Base-by-base conservation (phyloP, 805 yeast species). In the Maudiozyma serrabonitensis region DNA sequence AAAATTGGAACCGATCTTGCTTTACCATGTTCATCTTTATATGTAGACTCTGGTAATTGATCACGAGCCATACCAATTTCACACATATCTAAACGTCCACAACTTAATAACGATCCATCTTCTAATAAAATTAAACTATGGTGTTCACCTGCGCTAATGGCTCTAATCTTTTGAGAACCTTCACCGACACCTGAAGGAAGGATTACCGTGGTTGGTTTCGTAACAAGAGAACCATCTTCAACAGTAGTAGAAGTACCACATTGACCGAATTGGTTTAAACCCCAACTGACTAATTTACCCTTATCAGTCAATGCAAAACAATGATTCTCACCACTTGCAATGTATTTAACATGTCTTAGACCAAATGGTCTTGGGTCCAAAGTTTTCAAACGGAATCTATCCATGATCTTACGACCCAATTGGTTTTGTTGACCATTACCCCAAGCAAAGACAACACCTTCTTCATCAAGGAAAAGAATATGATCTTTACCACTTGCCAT, bases 391-490 rank as follows among this genome's bases (percentile, higher is more conserved):
- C 85, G 76, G 56, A 82, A 87, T 69, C 87, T 86, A 69, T 80
- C 97, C 68, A 82, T 62, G 23, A 90, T 80, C 60, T 82, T 82
- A 61, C 96, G 79, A 21, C 98, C 99, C 56, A 93, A 74, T 70
- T 93, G 98, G 68, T 75, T 81, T 61, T 87, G 95, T 60, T 90
- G 95, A 25, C 97, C 96, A 64, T 87, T 86, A 56, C 99, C 99
- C 99, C 99, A 93, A 0, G 98, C 90, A 62, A 78, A 88, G 1
- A 90, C 97, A 48, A 81, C 75, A 50, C 99, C 99, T 60, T 79
- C 82, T 25, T 78, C 71, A 64, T 90, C 95, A 37, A 93, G 71
- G 23, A 95, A 93, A 44, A 93, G 65, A 37, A 93, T 65, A 63
- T 93, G 99, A 64, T 93, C 98, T 64, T 90, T 90, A 45, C 99